Evolutionary conservation across 2,329 filamentous ascomycete species (phyloP), one percentile per base, ranked within the genome.

Genomic region (Boeremia lycopersici): DNA sequence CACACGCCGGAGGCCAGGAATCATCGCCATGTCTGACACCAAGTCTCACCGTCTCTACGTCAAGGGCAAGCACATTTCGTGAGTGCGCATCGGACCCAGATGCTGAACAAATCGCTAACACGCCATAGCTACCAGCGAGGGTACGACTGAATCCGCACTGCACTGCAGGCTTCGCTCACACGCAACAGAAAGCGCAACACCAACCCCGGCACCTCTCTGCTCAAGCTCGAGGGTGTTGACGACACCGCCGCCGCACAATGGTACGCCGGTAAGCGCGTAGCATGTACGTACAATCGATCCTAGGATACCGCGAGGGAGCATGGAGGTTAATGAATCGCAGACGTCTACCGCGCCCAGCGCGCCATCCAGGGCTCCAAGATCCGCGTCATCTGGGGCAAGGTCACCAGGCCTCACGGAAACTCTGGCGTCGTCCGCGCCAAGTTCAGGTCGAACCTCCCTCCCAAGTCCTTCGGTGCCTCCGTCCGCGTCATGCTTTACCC

Each of bases 151-250:
- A 58, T 48, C 33, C 49, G 39, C 33, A 55, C 34, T 45, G 38
- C 55, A 49, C 43, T 29, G 53, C 36, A 48, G 48, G 33, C 45
- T 55, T 40, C 56, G 54, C 61, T 67, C 51, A 68, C 57, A 53
- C 41, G 47, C 48, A 28, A 49, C 53, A 63, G 89, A 79, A 93
- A 96, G 86, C 90, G 91, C 83, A 89, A 86, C 82, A 92, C 88
- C 78, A 92, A 90, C 85, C 89, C 93, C 73, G 88, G 89, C 82
- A 96, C 90, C 63, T 85, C 90, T 79, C 86, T 98, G 82, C 89
- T 99, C 84, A 95, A 97, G 88, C 96, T 99, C 76, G 93, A 99
- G 86, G 93, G 93, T 80, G 95, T 98, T 74, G 92, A 96, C 75
- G 86, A 90, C 85, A 87, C 89, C 76, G 84, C 90, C 75, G 91